Base-by-base conservation (phyloP, 1,284 basidiomycete species). In the Cryptococcus sp. region DNA sequence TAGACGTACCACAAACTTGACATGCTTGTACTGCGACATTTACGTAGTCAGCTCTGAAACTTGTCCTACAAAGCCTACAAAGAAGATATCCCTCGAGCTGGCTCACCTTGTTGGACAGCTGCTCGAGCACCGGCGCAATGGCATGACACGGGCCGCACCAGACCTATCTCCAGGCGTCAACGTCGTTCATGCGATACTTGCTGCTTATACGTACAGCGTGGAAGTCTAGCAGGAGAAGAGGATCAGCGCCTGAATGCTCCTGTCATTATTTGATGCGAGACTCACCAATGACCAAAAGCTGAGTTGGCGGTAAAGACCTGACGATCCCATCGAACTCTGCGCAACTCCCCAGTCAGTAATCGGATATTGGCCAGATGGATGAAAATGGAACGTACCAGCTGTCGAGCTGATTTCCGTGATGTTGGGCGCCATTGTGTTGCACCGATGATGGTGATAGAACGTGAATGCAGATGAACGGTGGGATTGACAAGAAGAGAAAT, bases 131-230 rank as follows among this genome's bases (percentile, higher is more conserved):
- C 1, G 79, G 79, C 1, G 76, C 75, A 48, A 80, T 78, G 25
- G 71, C 71, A 58, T 78, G 74, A 61, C 75, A 76, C 6, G 75
- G 76, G 16, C 74, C 72, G 59, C 74, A 75, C 70, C 73, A 77
- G 22, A 54, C 54, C 70, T 72, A 19, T 22, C n/a, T 13, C 19
- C 23, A 37, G 25, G 43, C 16, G 41, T 46, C 46, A 34, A 34
- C 13, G 5, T 10, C 29, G 8, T 34, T 34, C 29, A 13, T 10
- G 29, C 29, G 13, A 10, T 10, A 34, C 8, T 13, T 34, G 29
- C 8, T 34, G 19, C 19, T 39, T 37, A 17, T 43, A 63, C 70
- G 23, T 55, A 73, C 71, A 19, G 74, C 74, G 54, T 76, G 73
- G 59, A 75, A 76, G 61, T 78, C 73, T 73, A 46, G 20, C 10